phyloP scores from a whole-genome alignment of 2,329 filamentous ascomycete species.

The Colletotrichum spinosum region DNA sequence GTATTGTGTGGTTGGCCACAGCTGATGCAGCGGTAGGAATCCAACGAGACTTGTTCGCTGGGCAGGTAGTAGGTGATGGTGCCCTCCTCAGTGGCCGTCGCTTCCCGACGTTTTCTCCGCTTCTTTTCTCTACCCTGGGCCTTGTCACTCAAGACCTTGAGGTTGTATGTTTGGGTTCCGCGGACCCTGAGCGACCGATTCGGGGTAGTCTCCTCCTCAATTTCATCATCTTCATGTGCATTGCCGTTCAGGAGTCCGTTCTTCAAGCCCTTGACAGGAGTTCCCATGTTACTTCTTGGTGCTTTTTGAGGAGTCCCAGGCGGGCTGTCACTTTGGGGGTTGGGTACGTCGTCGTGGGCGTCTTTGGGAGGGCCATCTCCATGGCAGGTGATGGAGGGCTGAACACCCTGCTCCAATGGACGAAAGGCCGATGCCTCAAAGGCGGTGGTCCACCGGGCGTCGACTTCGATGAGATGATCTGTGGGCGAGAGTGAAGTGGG shows the following conservation, averaged over 20 bases:
- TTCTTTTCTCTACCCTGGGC: conserved; percentile 65
- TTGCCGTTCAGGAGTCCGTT: conserved; percentile 38
- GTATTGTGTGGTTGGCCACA: conserved; percentile 62
- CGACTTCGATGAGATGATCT: conserved; percentile 61
- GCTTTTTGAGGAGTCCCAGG: conserved; percentile 8
- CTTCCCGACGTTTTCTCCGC: conserved; percentile 48
- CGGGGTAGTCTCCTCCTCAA: conserved; percentile 61
- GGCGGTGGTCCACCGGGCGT: conserved; percentile 59
- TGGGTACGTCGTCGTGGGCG: not conserved
- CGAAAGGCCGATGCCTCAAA: conserved; percentile 47
- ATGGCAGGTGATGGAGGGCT: conserved; percentile 56
- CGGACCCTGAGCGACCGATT: conserved; percentile 63
- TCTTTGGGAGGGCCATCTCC: conserved; percentile 28
- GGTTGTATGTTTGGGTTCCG: conserved; percentile 65
- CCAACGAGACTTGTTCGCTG: conserved; percentile 58
- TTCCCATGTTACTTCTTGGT: conserved; percentile 1
- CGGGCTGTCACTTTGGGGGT: not conserved
- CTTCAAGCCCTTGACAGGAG: conserved; percentile 19
- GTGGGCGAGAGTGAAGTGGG: conserved; percentile 47
- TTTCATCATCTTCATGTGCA: conserved; percentile 56
- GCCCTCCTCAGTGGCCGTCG: conserved; percentile 49
- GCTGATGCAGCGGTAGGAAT: conserved; percentile 62
- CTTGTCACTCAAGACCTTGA: conserved; percentile 69
- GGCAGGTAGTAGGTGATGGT: conserved; percentile 60
- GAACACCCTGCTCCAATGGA: conserved; percentile 54